Percentiles rank a stretch among this genome's conserved stretches.
These are phyloP conservation scores for Geotrichum australiense DNA, from an alignment of 1,139 yeast genomes.

Conservation along the genomic window DNA sequence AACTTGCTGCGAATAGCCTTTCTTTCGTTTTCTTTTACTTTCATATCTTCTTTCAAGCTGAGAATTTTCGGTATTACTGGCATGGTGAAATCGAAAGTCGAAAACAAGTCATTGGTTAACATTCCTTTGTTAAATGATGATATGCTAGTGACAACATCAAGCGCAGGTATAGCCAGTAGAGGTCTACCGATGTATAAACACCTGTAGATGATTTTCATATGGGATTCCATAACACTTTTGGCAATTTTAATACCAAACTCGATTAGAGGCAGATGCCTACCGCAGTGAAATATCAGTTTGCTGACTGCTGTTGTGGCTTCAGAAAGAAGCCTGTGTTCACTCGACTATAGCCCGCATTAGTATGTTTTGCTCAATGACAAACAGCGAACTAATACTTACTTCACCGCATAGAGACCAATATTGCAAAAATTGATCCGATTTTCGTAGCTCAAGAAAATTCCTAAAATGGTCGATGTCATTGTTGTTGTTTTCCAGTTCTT, in stretches of 20 bases:
- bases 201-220: constrained; percentile 61
- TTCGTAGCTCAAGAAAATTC: constrained; percentile 18
- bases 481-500: constrained; percentile 12
- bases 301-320: constrained; percentile 25
- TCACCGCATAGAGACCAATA: constrained; percentile 20
- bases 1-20: constrained; percentile 51
- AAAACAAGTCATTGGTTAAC: constrained; percentile 50
- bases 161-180: constrained; percentile 53
- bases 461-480: constrained; percentile 22
- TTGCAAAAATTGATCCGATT: constrained; percentile 18
- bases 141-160: constrained; percentile 50
- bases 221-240: constrained; percentile 45
- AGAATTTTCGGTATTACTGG: constrained; percentile 57
- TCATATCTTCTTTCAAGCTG: constrained; percentile 45
- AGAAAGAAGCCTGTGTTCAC: constrained; percentile 23
- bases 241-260: constrained; percentile 39
- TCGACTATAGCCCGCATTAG: constrained; percentile 21
- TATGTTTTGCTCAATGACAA: constrained; percentile 16
- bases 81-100: constrained; percentile 61
- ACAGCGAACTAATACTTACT: constrained; percentile 12
- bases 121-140: constrained; percentile 45
- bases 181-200: constrained; percentile 56
- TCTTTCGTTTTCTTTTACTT: constrained; percentile 29
- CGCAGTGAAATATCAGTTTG: constrained; percentile 7
- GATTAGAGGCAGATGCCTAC: constrained; percentile 19